phyloP scores from a whole-genome alignment of 345 rosid species.

The Lepidium sativum region DNA sequence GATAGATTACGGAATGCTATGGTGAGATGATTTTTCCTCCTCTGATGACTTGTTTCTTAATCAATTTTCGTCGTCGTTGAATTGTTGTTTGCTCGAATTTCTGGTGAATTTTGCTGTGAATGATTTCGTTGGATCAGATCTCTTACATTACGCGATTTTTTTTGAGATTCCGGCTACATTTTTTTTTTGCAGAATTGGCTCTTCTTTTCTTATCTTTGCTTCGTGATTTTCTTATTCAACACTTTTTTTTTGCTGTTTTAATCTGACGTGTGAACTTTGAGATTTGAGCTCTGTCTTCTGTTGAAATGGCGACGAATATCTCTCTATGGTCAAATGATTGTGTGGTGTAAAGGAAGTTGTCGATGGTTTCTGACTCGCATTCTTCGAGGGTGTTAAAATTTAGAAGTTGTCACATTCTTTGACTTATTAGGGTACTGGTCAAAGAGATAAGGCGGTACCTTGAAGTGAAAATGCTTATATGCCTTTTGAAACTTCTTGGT shows the following conservation, averaged over 20 bases:
- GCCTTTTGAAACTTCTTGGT: constrained; percentile 15
- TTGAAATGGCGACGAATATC: constrained; percentile 22
- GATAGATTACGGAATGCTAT: constrained; percentile 69
- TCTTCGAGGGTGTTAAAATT: constrained; percentile 14
- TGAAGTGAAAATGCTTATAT: constrained; percentile 7
- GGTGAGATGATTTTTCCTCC: constrained; percentile 41
- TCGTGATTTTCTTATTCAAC: constrained; percentile 8
- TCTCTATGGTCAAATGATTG: constrained; percentile 3
- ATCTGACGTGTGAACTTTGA: constrained; percentile 6
- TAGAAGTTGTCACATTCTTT: constrained; percentile 16
- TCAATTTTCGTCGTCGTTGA: not conserved
- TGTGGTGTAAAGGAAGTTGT: not conserved
- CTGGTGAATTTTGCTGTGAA: constrained; percentile 13
- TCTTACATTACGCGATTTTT: constrained; percentile 28
- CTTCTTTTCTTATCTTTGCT: not conserved
- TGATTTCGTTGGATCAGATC: constrained; percentile 34
- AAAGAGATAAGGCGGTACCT: constrained; percentile 22
- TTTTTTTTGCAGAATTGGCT: not conserved
- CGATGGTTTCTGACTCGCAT: constrained; percentile 23
- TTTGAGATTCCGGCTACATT: not conserved
- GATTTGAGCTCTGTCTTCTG: constrained; percentile 11
- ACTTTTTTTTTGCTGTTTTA: not conserved
- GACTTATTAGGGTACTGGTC: constrained; percentile 27
- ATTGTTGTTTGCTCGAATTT: not conserved
- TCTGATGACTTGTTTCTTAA: not conserved